Percentiles rank a stretch among this genome's conserved stretches.
These are phyloP conservation scores for Trichophyton simii DNA, from an alignment of 2,329 filamentous ascomycete genomes.

Conservation along the genomic window DNA sequence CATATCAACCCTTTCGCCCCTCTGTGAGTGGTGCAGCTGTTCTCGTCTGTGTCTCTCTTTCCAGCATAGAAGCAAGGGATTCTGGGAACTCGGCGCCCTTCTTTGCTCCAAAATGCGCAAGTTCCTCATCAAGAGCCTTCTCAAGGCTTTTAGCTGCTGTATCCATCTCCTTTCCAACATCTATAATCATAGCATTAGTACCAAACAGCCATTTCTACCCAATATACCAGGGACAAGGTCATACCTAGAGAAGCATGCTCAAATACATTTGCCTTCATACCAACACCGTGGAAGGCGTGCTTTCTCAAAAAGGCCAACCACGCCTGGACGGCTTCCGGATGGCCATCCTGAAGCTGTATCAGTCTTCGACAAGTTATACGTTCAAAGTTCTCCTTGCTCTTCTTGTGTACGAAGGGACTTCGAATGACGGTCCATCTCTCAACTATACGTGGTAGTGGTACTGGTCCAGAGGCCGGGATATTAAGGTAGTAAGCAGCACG, in stretches of 20 bases:
- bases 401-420: slow-evolving; percentile 89
- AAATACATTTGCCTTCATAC: slow-evolving; percentile 98
- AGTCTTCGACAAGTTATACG: slow-evolving; percentile 71
- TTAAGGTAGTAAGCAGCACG: slow-evolving; percentile 89
- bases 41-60: slow-evolving; percentile 26
- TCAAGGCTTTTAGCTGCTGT: slow-evolving; percentile 26
- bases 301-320: slow-evolving; percentile 91
- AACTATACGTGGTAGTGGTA: slow-evolving; percentile 71
- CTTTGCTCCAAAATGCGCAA: slow-evolving; percentile 32
- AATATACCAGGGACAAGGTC: slow-evolving; percentile 13
- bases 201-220: slow-evolving; percentile 2
- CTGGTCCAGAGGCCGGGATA: slow-evolving; percentile 71
- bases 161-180: slow-evolving; percentile 32
- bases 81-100: slow-evolving; percentile 19
- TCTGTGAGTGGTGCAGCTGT: slow-evolving; percentile 25
- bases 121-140: slow-evolving; percentile 28
- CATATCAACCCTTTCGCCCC: slow-evolving; percentile 19
- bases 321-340: slow-evolving; percentile 74
- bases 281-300: slow-evolving; percentile 88
- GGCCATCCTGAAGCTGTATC: slow-evolving; percentile 85
- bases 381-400: slow-evolving; percentile 96
- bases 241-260: slow-evolving; percentile 65
- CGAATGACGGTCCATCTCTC: slow-evolving; percentile 91
- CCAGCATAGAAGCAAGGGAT: slow-evolving; percentile 25
- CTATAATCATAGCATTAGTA: slow-evolving; percentile 18